phyloP scores from a whole-genome alignment of 2,329 filamentous ascomycete genomes.

The Aspergillus carbonarius region DNA sequence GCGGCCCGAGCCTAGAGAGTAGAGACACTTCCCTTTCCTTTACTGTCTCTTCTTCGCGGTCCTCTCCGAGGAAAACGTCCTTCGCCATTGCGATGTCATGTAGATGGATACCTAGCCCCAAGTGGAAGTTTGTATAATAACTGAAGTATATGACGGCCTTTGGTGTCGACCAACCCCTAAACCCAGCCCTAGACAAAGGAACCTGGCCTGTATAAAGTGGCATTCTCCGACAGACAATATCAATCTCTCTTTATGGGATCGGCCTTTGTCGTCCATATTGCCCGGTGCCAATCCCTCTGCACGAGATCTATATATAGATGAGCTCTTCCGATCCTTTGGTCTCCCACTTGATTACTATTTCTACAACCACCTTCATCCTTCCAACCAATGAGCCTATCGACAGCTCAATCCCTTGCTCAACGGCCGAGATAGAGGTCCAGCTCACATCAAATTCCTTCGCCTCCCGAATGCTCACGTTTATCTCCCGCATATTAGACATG shows the following conservation, averaged over 20 bases:
- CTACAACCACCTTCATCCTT: background rate
- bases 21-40: background rate
- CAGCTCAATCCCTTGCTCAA: too few relatives aligned
- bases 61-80: background rate
- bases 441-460: too few relatives aligned
- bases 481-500: too few relatives aligned
- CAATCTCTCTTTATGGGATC: background rate
- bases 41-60: background rate
- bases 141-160: background rate
- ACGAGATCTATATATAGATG: background rate
- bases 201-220: background rate
- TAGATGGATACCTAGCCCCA: slow-evolving; percentile 6
- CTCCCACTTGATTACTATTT: background rate
- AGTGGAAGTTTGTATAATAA: slow-evolving; percentile 1
- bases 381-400: background rate
- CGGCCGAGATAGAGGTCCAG: too few relatives aligned
- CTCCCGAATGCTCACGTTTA: too few relatives aligned
- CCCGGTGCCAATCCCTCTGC: background rate
- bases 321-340: too few relatives aligned
- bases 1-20: background rate
- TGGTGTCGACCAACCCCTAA: background rate
- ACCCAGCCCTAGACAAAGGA: background rate
- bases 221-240: background rate
- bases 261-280: too few relatives aligned
- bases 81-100: background rate